Conservation (phyloP, 2,329 filamentous ascomycete genomes). For the Alternaria atra region DNA sequence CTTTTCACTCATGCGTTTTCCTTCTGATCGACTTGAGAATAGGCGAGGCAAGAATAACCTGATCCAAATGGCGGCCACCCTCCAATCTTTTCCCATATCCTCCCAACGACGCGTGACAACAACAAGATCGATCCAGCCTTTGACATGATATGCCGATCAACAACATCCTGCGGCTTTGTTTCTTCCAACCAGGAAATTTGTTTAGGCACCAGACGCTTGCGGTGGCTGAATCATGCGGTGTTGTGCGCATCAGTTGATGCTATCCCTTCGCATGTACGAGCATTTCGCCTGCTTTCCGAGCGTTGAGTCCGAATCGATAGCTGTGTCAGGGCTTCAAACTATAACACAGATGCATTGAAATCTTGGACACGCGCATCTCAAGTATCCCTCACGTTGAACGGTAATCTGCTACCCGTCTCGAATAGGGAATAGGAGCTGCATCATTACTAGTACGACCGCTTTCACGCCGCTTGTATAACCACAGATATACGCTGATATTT, state of each 20-base stretch:
- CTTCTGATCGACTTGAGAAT: neutral
- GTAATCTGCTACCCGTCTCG: neutral
- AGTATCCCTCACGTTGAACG: no score
- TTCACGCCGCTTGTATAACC: neutral
- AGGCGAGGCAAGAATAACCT: neutral
- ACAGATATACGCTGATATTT: neutral
- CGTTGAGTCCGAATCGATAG: neutral
- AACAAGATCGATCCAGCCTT: neutral
- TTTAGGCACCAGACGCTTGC: neutral
- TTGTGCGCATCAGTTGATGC: neutral
- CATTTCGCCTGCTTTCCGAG: neutral
- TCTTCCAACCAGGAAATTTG: neutral
- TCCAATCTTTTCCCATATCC: neutral
- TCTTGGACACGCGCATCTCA: no score
- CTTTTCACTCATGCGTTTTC: neutral
- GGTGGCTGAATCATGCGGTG: neutral
- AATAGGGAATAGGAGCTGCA: neutral
- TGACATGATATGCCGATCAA: neutral
- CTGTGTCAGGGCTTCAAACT: neutral
- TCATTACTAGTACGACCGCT: neutral
- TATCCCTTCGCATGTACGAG: neutral
- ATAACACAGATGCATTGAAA: no score
- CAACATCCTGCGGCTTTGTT: neutral
- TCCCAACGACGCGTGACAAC: neutral
- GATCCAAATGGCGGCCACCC: neutral